Percentiles rank a stretch among this genome's conserved stretches.
phyloP scores from a whole-genome alignment of 2,329 filamentous ascomycete genomes.

The Epichloe hybrida region DNA sequence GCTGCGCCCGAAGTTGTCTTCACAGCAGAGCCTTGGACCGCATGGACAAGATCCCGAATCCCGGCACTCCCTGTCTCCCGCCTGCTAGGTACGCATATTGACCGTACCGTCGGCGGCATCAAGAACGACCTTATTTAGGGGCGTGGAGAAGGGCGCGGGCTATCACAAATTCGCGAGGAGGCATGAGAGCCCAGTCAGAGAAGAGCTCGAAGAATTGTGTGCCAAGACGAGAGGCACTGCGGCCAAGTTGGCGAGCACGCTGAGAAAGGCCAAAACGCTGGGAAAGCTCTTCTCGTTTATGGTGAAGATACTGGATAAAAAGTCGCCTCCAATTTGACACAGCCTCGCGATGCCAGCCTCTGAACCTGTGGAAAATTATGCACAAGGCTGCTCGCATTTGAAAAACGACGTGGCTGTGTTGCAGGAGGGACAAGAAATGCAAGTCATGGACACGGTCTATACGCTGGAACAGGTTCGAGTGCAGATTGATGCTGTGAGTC shows the following conservation, averaged over 20 bases:
- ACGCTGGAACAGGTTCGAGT: constrained; percentile 11
- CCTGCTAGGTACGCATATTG: constrained; percentile 21
- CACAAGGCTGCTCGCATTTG: constrained; percentile 11
- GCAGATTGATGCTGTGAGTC: constrained; percentile 25
- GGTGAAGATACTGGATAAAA: constrained; percentile 3
- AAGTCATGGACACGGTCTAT: constrained; percentile 19
- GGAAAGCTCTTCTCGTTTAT: constrained; percentile 22
- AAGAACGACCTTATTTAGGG: constrained; percentile 16
- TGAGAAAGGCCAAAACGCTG: constrained; percentile 22
- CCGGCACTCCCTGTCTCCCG: constrained; percentile 18
- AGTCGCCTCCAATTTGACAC: too few species aligned
- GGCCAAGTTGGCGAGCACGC: constrained; percentile 23
- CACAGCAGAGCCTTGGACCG: too few species aligned
- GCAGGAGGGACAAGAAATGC: constrained; percentile 20
- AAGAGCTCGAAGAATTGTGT: constrained; percentile 18
- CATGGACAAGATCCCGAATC: too few species aligned
- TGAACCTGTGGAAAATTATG: neutral
- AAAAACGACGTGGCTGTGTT: constrained; percentile 17
- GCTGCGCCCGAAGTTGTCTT: too few species aligned
- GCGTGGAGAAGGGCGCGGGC: constrained; percentile 22
- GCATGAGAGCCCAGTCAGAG: constrained; percentile 15
- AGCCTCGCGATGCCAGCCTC: neutral
- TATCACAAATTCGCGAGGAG: constrained; percentile 20
- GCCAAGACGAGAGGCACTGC: constrained; percentile 21
- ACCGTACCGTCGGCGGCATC: constrained; percentile 18